These are phyloP conservation scores for Rhodamnia argentea DNA, from an alignment of 345 rosid species.

Conservation along the genomic window DNA sequence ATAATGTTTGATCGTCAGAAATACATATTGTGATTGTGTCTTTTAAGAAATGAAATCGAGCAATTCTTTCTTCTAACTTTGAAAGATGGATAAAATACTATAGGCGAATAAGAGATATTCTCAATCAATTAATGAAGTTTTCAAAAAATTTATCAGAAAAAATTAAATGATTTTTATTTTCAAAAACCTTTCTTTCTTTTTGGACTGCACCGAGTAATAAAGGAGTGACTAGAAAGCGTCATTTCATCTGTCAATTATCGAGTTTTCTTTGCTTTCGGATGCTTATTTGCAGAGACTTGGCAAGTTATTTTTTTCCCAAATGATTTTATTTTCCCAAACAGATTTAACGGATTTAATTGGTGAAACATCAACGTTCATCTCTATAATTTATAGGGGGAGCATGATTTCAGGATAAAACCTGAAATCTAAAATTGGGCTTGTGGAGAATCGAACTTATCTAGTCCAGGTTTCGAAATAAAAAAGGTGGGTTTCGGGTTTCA, in stretches of 20 bases:
- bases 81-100: background rate
- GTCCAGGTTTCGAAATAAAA: too few relatives aligned
- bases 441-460: too few relatives aligned
- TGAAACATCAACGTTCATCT: background rate
- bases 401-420: too few relatives aligned
- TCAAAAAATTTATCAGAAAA: background rate
- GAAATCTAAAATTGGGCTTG: too few relatives aligned
- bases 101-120: rapidly evolving
- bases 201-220: background rate
- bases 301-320: background rate
- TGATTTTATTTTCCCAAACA: background rate
- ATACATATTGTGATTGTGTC: background rate
- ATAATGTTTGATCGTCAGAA: too few relatives aligned
- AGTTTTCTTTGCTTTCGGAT: background rate
- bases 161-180: background rate
- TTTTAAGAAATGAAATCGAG: background rate
- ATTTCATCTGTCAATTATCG: too few relatives aligned
- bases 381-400: background rate
- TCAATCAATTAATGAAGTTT: background rate
- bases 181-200: too few relatives aligned
- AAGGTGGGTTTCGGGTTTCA: too few relatives aligned
- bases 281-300: background rate
- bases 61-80: background rate
- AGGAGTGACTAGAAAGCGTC: too few relatives aligned
- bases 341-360: background rate